Evolutionary conservation across 768 basidiomycete genomes (phyloP), one percentile per base, ranked within the genome.

Genomic region (Trametes sanguinea): DNA sequence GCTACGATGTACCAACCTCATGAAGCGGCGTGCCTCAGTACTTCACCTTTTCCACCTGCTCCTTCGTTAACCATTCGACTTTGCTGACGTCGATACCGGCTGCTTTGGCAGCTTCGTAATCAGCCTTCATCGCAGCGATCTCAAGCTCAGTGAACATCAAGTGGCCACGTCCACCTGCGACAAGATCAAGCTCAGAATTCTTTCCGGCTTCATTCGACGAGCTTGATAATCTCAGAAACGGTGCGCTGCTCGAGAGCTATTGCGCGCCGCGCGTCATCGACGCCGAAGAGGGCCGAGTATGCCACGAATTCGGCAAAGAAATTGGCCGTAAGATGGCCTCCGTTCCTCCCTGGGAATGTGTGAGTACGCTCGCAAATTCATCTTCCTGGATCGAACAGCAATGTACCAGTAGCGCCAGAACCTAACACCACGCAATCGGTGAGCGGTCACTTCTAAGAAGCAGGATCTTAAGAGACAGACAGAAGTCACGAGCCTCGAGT

Each of bases 401-500:
- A 54, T 66, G 35, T 63, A 87, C 90, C 89, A 57, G 92, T 94
- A 37, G 90, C 88, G 39, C 90, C 89, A 57, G 87, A 84, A 73
- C 88, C 88, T 87, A 71, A 14, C 29, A 3, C 14, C 42, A 43
- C n/a, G 14, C 14, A 32, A 32, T 32, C 2, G 30, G 32, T 30
- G 13, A 30, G 30, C 4, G 17, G 48, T 14, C 30, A 2, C 11
- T 50, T 9, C 30, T 11, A 54, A 13, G 50, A 48, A 11, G 13
- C 3, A 42, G 27, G 11, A 11, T 7, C 8, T 45, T 11, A 33
- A 22, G 3, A 51, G 78, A 37, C 90, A 75, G 27, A 93, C 94
- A 90, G 73, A 95, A 89, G 69, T 92, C 88, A 67, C 95, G 78
- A 4, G 93, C 95, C 69, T 96, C 94, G 8, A 97, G 72, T 11